Evolutionary conservation across 148 eudicot genomes (phyloP), one percentile per base, ranked within the genome.

Genomic region (Spergularia bocconei): DNA sequence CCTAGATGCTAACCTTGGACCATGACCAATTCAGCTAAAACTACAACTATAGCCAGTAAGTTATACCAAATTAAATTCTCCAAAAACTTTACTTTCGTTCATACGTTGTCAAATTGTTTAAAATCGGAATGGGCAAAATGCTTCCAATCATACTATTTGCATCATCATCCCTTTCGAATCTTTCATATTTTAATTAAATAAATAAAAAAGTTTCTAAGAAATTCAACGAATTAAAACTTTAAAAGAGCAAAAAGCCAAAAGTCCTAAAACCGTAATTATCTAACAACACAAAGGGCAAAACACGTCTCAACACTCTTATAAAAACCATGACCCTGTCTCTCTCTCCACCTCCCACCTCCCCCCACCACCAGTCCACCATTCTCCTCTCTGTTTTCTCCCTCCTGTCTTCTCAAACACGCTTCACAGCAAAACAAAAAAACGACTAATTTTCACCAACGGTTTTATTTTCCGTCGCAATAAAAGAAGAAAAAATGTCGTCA

Each of bases 401-500:
- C 60, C n/a, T 8, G 47, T 19, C n/a, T 39, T 16, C 57, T 21
- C 47, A 13, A n/a, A 20, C n/a, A 12, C 19, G 7, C 25, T 10
- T 25, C 51, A 10, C 56, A 13, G 29, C 73, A 50, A 10, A 62
- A 48, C n/a, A n/a, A n/a, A n/a, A n/a, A 9, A 61, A 61, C 70
- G 13, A 63, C 54, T 7, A 11, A 12, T 21, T 39, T 38, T 2
- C 2, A 4, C 19, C 16, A 44, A 66, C 16, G 13, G 1, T 17
- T 48, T 13, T 15, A 17, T 29, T 1, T 59, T 59, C 36, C 63
- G 63, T 21, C 63, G 50, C 1, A 50, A 3, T 33, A 19, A 12
- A 0, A 9, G 6, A 0, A 21, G 6, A 12, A n/a, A 74, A 50
- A 52, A 85, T 91, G 96, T 81, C 90, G 2, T 48, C 80, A 0